Evolutionary conservation across 192 early-diverging fungal genomes (phyloP).

Genomic region (Podila clonocystis): DNA sequence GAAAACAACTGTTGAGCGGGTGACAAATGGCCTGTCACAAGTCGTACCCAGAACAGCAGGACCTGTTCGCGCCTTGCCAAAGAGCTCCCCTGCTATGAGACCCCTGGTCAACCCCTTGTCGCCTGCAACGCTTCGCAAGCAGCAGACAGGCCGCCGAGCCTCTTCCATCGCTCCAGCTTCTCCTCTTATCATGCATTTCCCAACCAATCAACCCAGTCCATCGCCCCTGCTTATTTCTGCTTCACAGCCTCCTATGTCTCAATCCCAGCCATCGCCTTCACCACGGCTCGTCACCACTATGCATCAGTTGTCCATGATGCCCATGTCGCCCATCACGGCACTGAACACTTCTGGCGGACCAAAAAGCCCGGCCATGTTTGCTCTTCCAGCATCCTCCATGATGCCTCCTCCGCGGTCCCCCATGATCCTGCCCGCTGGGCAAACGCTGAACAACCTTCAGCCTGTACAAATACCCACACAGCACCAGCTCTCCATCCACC

Average conservation of each 20-base stretch:
- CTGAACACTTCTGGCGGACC: slow-evolving; percentile 13
- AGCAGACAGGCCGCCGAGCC: slow-evolving; percentile 21
- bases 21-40: slow-evolving; percentile 12
- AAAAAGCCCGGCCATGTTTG: slow-evolving; percentile 45
- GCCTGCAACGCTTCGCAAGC: slow-evolving; percentile 41
- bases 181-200: slow-evolving; percentile 48
- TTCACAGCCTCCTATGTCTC: slow-evolving; percentile 21
- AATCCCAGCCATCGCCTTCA: slow-evolving; percentile 27
- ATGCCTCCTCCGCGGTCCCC: slow-evolving; percentile 50
- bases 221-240: slow-evolving; percentile 45
- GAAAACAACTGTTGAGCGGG: slow-evolving; percentile 32
- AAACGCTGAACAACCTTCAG: slow-evolving; percentile 13
- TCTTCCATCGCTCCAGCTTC: slow-evolving; percentile 41
- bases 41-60: slow-evolving; percentile 23
- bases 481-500: slow-evolving; percentile 42
- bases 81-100: slow-evolving; percentile 39
- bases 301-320: slow-evolving; percentile 48
- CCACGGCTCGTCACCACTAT: slow-evolving; percentile 43
- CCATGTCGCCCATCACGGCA: slow-evolving; percentile 23
- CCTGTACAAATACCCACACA: slow-evolving; percentile 30
- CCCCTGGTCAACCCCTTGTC: slow-evolving; percentile 42
- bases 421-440: slow-evolving; percentile 38
- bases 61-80: slow-evolving; percentile 31
- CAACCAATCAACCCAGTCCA: slow-evolving; percentile 29
- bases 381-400: slow-evolving; percentile 43